phyloP scores from a whole-genome alignment of 192 early-diverging fungal species.

The Mycoemilia scoparia region DNA sequence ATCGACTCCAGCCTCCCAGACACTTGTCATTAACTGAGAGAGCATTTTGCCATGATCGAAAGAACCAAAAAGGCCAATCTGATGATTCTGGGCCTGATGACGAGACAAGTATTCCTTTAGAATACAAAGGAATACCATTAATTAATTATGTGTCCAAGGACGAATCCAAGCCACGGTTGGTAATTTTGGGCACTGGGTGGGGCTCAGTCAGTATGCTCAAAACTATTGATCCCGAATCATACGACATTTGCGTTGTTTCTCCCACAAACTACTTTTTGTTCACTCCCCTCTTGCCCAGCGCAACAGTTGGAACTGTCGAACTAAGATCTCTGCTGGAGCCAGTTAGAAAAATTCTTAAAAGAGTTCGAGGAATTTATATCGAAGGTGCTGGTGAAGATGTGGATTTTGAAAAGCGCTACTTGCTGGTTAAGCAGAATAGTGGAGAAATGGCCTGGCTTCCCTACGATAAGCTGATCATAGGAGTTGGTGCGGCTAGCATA shows the following conservation, averaged over 20 bases:
- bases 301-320: slow-evolving; percentile 79
- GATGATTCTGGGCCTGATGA: too few species aligned
- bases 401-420: slow-evolving; percentile 55
- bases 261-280: slow-evolving; percentile 86
- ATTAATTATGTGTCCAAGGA: too few species aligned
- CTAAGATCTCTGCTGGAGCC: slow-evolving; percentile 73
- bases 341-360: slow-evolving; percentile 74
- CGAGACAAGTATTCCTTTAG: too few species aligned
- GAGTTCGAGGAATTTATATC: slow-evolving; percentile 54
- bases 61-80: too few species aligned
- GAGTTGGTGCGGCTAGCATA: slow-evolving; percentile 62
- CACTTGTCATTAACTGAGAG: slow-evolving; percentile 9
- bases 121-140: too few species aligned
- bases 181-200: slow-evolving; percentile 30
- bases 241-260: slow-evolving; percentile 56
- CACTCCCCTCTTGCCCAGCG: slow-evolving; percentile 50
- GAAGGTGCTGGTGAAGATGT: slow-evolving; percentile 74
- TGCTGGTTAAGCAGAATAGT: slow-evolving; percentile 47
- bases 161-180: slow-evolving; percentile 6
- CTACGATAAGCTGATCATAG: slow-evolving; percentile 69
- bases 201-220: slow-evolving; percentile 41
- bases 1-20: slow-evolving; percentile 12
- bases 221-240: slow-evolving; percentile 47
- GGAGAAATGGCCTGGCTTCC: slow-evolving; percentile 38
- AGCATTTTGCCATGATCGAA: too few species aligned